phyloP scores from a whole-genome alignment of 2,329 filamentous ascomycete species.

The Aureobasidium mangrovei region DNA sequence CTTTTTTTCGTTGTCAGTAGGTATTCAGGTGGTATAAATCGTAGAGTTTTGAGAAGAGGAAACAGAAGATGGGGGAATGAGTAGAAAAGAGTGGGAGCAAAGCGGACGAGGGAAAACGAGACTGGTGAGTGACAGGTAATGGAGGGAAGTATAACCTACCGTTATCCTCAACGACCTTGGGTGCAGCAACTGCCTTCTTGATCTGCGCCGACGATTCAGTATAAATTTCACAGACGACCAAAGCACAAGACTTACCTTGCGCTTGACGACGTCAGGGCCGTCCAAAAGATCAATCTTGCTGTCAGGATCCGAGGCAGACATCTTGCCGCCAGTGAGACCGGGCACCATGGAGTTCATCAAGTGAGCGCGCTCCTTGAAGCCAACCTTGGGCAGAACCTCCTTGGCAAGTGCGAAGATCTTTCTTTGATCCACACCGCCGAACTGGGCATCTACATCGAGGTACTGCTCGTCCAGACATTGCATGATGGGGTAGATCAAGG shows the following conservation, averaged over 20 bases:
- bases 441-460: conserved; percentile 78
- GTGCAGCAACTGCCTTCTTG: conserved; percentile 72
- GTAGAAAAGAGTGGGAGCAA: too few relatives aligned
- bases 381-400: conserved; percentile 47
- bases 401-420: conserved; percentile 72
- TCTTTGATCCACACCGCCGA: conserved; percentile 75
- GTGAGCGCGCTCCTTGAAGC: conserved; percentile 69
- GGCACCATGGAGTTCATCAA: conserved; percentile 85
- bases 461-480: conserved; percentile 89
- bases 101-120: too few relatives aligned
- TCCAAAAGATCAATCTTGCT: conserved; percentile 95
- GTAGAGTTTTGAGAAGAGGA: too few relatives aligned
- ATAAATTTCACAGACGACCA: background rate
- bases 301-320: conserved; percentile 60
- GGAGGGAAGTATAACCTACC: conserved; percentile 35
- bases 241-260: conserved; percentile 46
- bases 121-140: too few relatives aligned
- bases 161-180: conserved; percentile 71
- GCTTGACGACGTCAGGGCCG: conserved; percentile 59
- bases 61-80: too few relatives aligned
- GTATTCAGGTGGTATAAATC: too few relatives aligned
- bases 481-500: conserved; percentile 57
- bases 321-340: conserved; percentile 74
- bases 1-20: too few relatives aligned
- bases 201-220: conserved; percentile 32